Conservation (phyloP, 768 basidiomycete genomes). For the Pleurotus salmoneostramineus region DNA sequence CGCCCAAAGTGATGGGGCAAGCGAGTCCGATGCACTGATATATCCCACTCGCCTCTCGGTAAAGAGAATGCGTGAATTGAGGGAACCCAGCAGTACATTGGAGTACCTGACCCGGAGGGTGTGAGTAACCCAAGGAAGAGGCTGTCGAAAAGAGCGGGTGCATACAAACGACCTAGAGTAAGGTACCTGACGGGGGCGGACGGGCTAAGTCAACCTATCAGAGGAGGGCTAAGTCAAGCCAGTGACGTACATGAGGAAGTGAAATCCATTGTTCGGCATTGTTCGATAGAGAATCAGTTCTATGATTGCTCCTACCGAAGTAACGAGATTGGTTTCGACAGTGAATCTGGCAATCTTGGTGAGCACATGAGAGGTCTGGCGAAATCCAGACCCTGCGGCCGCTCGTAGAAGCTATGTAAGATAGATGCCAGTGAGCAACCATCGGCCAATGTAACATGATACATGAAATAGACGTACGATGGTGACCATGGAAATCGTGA, state of each 20-base stretch:
- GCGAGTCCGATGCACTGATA: neutral
- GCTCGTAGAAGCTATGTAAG: constrained; percentile 11
- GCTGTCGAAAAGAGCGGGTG: neutral
- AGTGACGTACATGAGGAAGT: constrained; percentile 12
- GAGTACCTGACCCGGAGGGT: constrained; percentile 1
- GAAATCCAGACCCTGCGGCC: constrained; percentile 6
- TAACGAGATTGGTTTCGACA: constrained; percentile 13
- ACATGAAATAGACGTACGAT: constrained; percentile 5
- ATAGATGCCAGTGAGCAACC: neutral
- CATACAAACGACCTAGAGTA: constrained; percentile 10
- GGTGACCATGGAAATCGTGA: constrained; percentile 21
- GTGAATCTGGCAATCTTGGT: constrained; percentile 13
- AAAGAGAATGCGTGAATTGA: neutral
- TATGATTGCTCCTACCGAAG: constrained; percentile 9
- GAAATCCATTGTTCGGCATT: constrained; percentile 9
- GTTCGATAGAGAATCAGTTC: constrained; percentile 12
- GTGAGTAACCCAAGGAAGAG: neutral
- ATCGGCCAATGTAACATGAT: neutral
- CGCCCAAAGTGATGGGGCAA: neutral
- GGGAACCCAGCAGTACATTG: constrained; percentile 2
- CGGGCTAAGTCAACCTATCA: neutral
- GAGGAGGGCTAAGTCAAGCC: neutral
- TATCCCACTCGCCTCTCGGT: neutral
- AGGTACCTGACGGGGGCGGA: constrained; percentile 11
- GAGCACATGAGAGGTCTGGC: constrained; percentile 22